Percentiles rank a stretch among this genome's conserved stretches.
Evolutionary conservation across 139 green algal genomes (phyloP).

Genomic region (Microglena sp.): DNA sequence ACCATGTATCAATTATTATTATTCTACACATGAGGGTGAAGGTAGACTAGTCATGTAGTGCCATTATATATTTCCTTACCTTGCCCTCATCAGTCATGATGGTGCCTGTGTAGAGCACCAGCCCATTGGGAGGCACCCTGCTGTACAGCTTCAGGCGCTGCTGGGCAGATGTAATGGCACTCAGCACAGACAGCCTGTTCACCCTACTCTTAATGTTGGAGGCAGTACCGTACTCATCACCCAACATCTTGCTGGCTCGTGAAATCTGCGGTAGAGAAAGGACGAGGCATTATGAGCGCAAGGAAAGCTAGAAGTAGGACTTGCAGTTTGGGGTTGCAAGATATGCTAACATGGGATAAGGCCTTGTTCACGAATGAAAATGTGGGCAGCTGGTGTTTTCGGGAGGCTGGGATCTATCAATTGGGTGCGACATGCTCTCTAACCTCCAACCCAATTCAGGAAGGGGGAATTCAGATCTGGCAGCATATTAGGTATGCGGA

Average conservation of each 20-base stretch:
- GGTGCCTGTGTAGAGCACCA: constrained; percentile 96
- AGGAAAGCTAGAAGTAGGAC: background rate
- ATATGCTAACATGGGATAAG: background rate
- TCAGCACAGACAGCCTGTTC: constrained; percentile 95
- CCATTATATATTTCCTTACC: no score
- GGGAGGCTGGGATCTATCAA: no score
- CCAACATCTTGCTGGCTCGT: constrained; percentile 92
- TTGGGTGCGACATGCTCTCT: no score
- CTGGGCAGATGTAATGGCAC: constrained; percentile 96
- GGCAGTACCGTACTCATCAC: constrained; percentile 94
- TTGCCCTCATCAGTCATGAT: constrained; percentile 98
- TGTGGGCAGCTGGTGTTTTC: background rate
- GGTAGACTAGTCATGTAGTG: no score
- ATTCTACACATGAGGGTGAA: no score
- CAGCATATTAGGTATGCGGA: no score
- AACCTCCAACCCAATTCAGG: no score
- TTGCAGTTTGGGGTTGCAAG: background rate
- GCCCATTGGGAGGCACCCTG: constrained; percentile 85
- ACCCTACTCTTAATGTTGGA: constrained; percentile 99
- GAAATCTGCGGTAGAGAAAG: constrained; percentile 42
- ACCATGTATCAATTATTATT: no score
- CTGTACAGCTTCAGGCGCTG: constrained; percentile 93
- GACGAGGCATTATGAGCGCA: background rate
- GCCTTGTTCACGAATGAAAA: background rate
- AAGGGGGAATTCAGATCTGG: no score